Conservation (phyloP, 208 protist species). For the Acanthamoeba sp. region DNA sequence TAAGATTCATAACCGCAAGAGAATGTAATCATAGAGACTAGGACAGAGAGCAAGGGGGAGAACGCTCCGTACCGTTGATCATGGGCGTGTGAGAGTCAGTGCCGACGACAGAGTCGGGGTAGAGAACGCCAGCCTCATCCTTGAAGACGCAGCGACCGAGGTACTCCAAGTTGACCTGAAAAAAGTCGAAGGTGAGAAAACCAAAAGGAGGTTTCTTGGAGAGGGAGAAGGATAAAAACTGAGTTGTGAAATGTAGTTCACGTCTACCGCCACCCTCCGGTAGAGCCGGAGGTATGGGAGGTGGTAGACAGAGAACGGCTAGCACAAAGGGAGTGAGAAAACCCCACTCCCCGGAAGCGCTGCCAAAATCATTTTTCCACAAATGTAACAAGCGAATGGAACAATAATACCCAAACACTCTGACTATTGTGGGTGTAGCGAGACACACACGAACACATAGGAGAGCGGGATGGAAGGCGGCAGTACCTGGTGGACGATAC, state of each 20-base stretch:
- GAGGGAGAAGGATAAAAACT: not conserved
- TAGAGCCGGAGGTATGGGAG: not conserved
- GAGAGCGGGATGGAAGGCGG: not conserved
- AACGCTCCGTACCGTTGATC: slow-evolving; percentile 92
- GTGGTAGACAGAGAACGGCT: slow-evolving; percentile 15
- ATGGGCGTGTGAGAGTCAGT: slow-evolving; percentile 98
- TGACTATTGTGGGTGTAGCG: not conserved
- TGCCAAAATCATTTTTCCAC: not conserved
- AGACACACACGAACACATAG: not conserved
- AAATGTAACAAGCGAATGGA: slow-evolving; percentile 62
- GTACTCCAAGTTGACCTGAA: slow-evolving; percentile 97
- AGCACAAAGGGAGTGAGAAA: slow-evolving; percentile 24
- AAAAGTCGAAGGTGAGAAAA: not conserved
- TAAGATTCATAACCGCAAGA: slow-evolving; percentile 32
- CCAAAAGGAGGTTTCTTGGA: not conserved
- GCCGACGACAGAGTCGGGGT: slow-evolving; percentile 97
- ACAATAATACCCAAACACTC: slow-evolving; percentile 53
- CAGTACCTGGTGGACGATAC: slow-evolving; percentile 96
- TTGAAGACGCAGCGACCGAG: slow-evolving; percentile 95
- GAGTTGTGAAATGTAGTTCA: not conserved
- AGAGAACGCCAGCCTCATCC: slow-evolving; percentile 91
- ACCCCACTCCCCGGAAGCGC: slow-evolving; percentile 5
- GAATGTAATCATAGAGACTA: not conserved
- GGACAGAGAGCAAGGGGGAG: slow-evolving; percentile 87
- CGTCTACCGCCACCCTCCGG: not conserved